Conservation (phyloP, 2,329 filamentous ascomycete species). For the Colletotrichum costaricense region DNA sequence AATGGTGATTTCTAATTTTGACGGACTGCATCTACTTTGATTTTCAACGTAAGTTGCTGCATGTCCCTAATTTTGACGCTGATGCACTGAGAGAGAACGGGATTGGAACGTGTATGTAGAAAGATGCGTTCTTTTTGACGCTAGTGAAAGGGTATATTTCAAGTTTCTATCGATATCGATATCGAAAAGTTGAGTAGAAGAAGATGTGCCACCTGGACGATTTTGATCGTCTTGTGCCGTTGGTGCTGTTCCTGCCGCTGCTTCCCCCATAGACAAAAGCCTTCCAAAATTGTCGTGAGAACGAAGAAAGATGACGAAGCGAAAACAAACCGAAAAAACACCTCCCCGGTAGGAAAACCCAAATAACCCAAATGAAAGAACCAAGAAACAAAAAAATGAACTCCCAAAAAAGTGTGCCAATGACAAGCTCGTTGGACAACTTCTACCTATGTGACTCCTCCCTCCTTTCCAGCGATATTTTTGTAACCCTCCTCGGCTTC, state of each 20-base stretch:
- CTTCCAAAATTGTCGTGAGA: background rate
- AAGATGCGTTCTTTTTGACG: slow-evolving; percentile 17
- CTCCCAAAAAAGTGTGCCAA: background rate
- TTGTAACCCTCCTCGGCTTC: background rate
- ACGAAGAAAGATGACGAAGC: background rate
- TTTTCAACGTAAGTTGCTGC: background rate
- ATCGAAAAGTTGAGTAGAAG: background rate
- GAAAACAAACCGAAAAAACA: background rate
- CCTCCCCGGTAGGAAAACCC: background rate
- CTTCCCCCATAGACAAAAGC: background rate
- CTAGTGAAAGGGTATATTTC: slow-evolving; percentile 34
- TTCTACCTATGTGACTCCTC: background rate
- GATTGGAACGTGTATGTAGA: background rate
- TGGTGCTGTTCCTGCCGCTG: background rate
- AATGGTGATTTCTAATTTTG: background rate
- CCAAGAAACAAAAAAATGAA: background rate
- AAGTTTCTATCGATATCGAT: background rate
- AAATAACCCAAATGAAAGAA: background rate
- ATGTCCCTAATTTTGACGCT: background rate
- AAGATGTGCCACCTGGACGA: background rate
- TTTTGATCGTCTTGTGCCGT: background rate
- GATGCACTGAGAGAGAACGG: background rate
- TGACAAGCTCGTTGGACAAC: background rate
- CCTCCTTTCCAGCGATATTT: background rate
- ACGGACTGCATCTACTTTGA: no score